Evolutionary conservation across 306 rosid genomes (phyloP).

Genomic region (Pueraria montana): DNA sequence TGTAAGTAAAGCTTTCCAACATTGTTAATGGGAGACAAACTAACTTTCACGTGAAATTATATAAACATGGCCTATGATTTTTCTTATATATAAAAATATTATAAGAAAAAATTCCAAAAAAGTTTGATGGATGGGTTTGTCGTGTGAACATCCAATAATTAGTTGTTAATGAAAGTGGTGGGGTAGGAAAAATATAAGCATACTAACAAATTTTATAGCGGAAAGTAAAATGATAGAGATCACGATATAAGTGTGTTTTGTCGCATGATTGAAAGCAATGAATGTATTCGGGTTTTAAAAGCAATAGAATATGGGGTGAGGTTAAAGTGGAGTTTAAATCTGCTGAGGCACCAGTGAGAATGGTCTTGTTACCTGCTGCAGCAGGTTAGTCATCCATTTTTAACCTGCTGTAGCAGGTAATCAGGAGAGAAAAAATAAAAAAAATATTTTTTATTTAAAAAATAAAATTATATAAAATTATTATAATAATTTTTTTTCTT

Average conservation of each 20-base stretch:
- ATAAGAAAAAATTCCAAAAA: background rate
- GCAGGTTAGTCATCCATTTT: no score
- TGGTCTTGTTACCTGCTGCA: no score
- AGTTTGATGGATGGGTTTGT: background rate
- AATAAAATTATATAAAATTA: no score
- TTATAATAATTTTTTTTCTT: no score
- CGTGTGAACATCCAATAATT: conserved; percentile 33
- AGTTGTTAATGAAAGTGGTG: conserved; percentile 41
- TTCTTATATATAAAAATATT: no score
- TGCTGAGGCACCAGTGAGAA: no score
- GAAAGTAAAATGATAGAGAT: conserved; percentile 5
- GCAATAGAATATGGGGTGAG: no score
- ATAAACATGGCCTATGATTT: background rate
- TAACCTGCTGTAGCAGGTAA: no score
- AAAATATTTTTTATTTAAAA: no score
- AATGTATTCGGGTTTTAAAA: background rate
- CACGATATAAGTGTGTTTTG: conserved; percentile 11
- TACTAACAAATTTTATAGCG: background rate
- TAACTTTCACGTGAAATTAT: conserved; percentile 30
- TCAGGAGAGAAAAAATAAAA: no score
- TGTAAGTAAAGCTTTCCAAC: background rate
- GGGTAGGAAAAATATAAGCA: background rate
- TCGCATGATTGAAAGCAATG: background rate
- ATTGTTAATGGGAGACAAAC: conserved; percentile 40
- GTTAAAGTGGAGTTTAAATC: no score